Base-by-base conservation (phyloP, 352 stramenopile species). In the Globisporangium lucens region DNA sequence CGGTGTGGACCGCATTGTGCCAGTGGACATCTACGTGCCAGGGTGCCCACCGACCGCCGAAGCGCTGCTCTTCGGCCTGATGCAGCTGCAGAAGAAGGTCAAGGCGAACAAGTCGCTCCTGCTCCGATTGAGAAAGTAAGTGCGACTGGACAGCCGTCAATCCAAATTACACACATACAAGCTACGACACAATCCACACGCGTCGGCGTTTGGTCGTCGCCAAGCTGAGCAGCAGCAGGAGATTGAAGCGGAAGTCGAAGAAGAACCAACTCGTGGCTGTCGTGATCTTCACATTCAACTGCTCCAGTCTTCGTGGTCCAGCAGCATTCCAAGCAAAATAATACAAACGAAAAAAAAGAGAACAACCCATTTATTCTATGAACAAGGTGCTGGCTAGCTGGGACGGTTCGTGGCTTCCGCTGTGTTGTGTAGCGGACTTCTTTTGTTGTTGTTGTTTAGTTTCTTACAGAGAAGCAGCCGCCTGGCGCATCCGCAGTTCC, bases 71-170 rank as follows among this genome's bases (percentile, higher is more conserved):
- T 99, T 99, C 76, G 98, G 97, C 8, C 71, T 99, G 60, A 85
- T 99, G 67, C 97, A 99, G 82, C 84, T 99, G 58, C 97, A 99
- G 85, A 99, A 99, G 90, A 99, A 99, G 85, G 89, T 99, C 67
- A 99, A 99, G 81, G 90, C 85, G 67, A 99, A 99, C 87, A 98
- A 98, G 81, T 93, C 84, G 63, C 80, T 99, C 38, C 71, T 99
- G 58, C 91, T 99, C 29, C 95, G 97, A 69, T 74, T 99, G 73
- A 85, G 96, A 75, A 99, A 99, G 92, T 99, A 98, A 89, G 69
- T 49, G 65, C 38, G 33, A 13, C 24, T 46, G 13, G 53, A 15
- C n/a, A 29, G 17, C 24, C 12, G 1, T 30, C 13, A 9, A 24
- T 4, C n/a, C 29, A 29, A 41, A 59, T 20, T 27, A 59, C 53